phyloP scores from a whole-genome alignment of 2,329 filamentous ascomycete species.

The Aaosphaeria pasadenensis region DNA sequence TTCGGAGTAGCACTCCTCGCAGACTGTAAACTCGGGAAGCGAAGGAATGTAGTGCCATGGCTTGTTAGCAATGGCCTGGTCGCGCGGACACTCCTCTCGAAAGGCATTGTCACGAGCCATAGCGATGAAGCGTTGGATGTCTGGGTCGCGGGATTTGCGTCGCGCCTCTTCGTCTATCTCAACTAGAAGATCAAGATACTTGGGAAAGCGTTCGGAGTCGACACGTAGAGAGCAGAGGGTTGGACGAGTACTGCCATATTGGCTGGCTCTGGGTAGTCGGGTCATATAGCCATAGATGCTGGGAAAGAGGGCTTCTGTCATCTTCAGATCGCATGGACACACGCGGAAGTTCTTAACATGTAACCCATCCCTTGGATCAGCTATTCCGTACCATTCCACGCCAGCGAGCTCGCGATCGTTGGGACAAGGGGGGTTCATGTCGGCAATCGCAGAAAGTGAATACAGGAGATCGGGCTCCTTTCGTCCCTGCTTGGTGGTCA shows the following conservation, averaged over 20 bases:
- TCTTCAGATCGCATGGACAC: constrained; percentile 71
- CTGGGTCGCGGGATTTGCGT: constrained; percentile 37
- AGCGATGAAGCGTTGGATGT: constrained; percentile 62
- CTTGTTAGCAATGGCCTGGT: constrained; percentile 59
- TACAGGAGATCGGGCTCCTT: constrained; percentile 68
- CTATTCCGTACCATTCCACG: constrained; percentile 73
- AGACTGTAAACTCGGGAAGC: constrained; percentile 77
- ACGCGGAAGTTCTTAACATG: constrained; percentile 70
- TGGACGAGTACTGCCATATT: constrained; percentile 20
- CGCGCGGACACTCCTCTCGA: constrained; percentile 59
- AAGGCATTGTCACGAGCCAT: constrained; percentile 52
- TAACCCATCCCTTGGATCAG: constrained; percentile 62
- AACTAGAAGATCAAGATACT: constrained; percentile 57
- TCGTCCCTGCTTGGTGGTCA: constrained; percentile 69
- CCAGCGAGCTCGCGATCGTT: constrained; percentile 51
- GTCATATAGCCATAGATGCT: constrained; percentile 66
- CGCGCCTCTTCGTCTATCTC: constrained; percentile 48
- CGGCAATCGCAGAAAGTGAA: constrained; percentile 62
- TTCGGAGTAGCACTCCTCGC: constrained; percentile 80
- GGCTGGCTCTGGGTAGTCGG: constrained; percentile 44
- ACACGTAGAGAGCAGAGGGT: constrained; percentile 70
- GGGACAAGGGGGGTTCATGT: constrained; percentile 56
- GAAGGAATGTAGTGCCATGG: constrained; percentile 77
- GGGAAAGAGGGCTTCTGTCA: constrained; percentile 71
- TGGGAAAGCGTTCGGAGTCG: constrained; percentile 54